Conservation (phyloP, 208 protist genomes). For the Acanthamoeba divionensis region DNA sequence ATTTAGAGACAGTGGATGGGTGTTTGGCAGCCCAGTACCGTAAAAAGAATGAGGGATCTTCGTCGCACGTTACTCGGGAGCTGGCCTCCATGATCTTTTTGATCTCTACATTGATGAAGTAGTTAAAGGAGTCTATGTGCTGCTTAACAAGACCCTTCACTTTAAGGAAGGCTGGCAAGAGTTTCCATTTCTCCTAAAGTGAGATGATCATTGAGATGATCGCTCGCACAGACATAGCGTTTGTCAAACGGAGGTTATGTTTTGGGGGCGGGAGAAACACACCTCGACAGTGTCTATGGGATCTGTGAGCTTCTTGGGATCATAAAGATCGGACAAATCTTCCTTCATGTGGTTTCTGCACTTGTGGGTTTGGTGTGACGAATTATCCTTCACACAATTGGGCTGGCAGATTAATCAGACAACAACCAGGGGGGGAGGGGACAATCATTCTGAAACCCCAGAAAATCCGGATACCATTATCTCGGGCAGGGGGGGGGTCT, state of each 20-base stretch:
- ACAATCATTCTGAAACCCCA: too few species aligned
- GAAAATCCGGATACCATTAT: too few species aligned
- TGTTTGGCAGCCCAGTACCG: constrained; percentile 65
- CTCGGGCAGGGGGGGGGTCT: too few species aligned
- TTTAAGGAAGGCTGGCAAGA: constrained; percentile 91
- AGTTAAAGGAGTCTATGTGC: constrained; percentile 95
- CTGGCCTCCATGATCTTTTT: constrained; percentile 91
- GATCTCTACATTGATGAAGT: constrained; percentile 91
- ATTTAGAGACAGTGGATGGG: too few species aligned
- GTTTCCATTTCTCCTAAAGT: constrained; percentile 88
- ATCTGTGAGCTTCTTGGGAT: constrained; percentile 67
- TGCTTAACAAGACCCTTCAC: constrained; percentile 88
- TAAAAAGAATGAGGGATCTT: constrained; percentile 84
- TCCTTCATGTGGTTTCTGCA: background rate
- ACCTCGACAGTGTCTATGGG: constrained; percentile 68
- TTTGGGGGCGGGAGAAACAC: background rate
- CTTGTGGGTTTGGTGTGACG: too few species aligned
- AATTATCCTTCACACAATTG: too few species aligned
- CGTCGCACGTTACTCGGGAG: constrained; percentile 80
- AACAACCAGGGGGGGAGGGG: too few species aligned
- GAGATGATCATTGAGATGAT: background rate
- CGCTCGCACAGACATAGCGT: background rate
- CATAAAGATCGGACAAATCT: constrained; percentile 61
- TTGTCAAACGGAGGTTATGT: background rate
- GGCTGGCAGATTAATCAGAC: too few species aligned